These are phyloP conservation scores for Kalmanozyma brasiliensis DNA, from an alignment of 1,284 basidiomycete genomes.

Conservation along the genomic window DNA sequence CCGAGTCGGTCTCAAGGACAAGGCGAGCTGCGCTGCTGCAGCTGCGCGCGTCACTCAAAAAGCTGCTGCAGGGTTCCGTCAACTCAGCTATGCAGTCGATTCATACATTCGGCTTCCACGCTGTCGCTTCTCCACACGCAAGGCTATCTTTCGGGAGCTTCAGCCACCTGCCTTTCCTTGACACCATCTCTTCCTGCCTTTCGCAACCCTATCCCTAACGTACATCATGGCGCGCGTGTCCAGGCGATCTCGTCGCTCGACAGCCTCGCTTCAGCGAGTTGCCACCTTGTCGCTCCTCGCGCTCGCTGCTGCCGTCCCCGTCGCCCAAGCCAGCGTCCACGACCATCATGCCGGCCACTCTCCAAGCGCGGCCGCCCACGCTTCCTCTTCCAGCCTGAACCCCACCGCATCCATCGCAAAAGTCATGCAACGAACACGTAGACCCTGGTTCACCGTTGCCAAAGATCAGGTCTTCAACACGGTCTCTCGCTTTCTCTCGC, in stretches of 20 bases:
- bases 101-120: slow-evolving; percentile 22
- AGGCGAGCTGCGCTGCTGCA: slow-evolving; percentile 1
- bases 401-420: slow-evolving; percentile 31
- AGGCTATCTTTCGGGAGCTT: neutral
- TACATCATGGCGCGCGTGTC: slow-evolving; percentile 19
- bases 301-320: slow-evolving; percentile 13
- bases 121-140: slow-evolving; percentile 34
- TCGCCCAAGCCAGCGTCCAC: slow-evolving; percentile 8
- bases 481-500: slow-evolving; percentile 33
- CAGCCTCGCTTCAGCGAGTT: slow-evolving; percentile 12
- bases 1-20: too few species aligned
- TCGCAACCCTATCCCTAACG: neutral
- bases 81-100: too few species aligned
- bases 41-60: slow-evolving; percentile 4
- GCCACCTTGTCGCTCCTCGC: slow-evolving; percentile 30
- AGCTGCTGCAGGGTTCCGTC: slow-evolving; percentile 11
- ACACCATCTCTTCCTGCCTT: neutral
- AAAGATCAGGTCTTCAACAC: slow-evolving; percentile 32
- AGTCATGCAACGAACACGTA: slow-evolving; percentile 26
- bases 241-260: slow-evolving; percentile 1
- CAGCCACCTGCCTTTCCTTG: slow-evolving; percentile 1
- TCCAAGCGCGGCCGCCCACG: neutral
- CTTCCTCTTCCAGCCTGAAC: slow-evolving; percentile 8
- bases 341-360: neutral
- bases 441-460: slow-evolving; percentile 30